Conservation (phyloP, 192 early-diverging fungal genomes). For the Coemansia sp. region DNA sequence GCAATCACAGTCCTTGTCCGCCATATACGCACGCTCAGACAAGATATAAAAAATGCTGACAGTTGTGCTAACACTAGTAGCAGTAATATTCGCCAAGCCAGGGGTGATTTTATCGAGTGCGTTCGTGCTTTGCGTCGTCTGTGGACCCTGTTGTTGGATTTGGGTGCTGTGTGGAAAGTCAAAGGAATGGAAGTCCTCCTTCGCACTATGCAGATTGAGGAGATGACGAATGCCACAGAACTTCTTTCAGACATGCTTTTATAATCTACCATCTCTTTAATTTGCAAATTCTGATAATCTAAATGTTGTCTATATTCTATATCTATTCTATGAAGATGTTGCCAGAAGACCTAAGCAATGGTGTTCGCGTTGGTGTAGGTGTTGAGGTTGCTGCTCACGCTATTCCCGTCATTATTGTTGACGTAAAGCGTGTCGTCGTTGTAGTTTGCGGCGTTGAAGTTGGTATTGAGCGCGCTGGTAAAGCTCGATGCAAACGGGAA, state of each 20-base stretch:
- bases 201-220: slow-evolving; percentile 44
- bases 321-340: no score
- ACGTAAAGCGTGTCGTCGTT: slow-evolving; percentile 12
- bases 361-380: slow-evolving; percentile 3
- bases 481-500: slow-evolving; percentile 1
- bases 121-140: slow-evolving; percentile 11
- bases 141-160: slow-evolving; percentile 34
- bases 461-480: slow-evolving; percentile 2
- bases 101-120: slow-evolving; percentile 5
- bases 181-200: slow-evolving; percentile 35
- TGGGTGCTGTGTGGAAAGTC: slow-evolving; percentile 29
- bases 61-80: neutral
- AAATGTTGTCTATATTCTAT: no score
- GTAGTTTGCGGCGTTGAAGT: slow-evolving; percentile 2
- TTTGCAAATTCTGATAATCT: no score
- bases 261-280: neutral
- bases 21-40: slow-evolving; percentile 23
- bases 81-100: neutral
- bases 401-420: slow-evolving; percentile 4
- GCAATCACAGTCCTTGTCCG: slow-evolving; percentile 39
- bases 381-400: slow-evolving; percentile 3
- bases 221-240: slow-evolving; percentile 40
- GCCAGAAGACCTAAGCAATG: neutral
- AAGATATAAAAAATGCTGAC: slow-evolving; percentile 13
- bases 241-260: slow-evolving; percentile 25